A percentile compares a stretch with the other conserved stretches of the same genome.
phyloP scores from a whole-genome alignment of 805 yeast species.

The Isabelozyma pseudorhagii region DNA sequence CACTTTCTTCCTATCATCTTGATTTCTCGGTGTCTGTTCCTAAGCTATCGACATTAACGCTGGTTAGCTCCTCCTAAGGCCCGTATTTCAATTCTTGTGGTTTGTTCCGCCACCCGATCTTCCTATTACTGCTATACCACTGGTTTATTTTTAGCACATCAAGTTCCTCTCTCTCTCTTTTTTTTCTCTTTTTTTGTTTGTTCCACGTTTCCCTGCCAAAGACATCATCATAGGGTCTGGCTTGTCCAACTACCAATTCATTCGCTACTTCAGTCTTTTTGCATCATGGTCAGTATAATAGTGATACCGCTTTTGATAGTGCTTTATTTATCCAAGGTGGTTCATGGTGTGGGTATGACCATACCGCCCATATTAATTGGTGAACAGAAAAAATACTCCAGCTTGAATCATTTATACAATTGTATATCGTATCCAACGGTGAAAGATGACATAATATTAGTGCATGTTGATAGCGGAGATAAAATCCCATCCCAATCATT shows the following conservation, averaged over 20 bases:
- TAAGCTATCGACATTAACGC: too few relatives aligned
- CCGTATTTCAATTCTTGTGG: too few relatives aligned
- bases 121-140: not conserved
- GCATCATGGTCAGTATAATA: not conserved
- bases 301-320: constrained; percentile 2
- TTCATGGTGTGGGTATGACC: constrained; percentile 27
- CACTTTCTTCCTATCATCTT: too few relatives aligned
- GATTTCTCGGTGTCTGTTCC: too few relatives aligned
- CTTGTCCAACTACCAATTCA: not conserved
- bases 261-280: not conserved
- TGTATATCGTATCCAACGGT: constrained; percentile 36
- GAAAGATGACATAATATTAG: constrained; percentile 35
- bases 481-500: constrained; percentile 29
- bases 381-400: constrained; percentile 25
- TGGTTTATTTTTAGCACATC: not conserved
- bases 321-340: not conserved
- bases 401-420: constrained; percentile 25
- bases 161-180: not conserved
- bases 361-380: constrained; percentile 33
- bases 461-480: constrained; percentile 28
- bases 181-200: not conserved
- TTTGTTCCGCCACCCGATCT: too few relatives aligned
- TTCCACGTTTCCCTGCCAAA: not conserved
- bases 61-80: too few relatives aligned
- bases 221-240: not conserved